phyloP scores from a whole-genome alignment of 805 yeast genomes.

The Cyberlindnera maritima region DNA sequence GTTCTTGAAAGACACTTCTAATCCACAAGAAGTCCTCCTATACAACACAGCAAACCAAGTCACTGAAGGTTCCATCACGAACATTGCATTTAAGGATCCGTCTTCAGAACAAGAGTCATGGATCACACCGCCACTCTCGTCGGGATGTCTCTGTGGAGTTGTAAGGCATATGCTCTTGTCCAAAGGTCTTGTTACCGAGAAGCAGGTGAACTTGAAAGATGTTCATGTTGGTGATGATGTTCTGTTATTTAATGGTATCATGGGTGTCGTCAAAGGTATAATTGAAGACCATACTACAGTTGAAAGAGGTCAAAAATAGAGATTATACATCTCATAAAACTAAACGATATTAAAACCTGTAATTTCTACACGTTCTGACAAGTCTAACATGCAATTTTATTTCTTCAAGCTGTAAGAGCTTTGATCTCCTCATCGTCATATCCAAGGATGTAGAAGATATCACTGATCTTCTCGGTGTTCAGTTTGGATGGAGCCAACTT shows the following conservation, averaged over 20 bases:
- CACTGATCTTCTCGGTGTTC: slow-evolving; percentile 70
- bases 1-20: slow-evolving; percentile 25
- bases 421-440: slow-evolving; percentile 54
- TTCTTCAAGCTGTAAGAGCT: slow-evolving; percentile 6
- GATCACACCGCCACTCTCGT: slow-evolving; percentile 75
- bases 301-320: background rate
- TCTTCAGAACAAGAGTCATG: slow-evolving; percentile 43
- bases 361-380: no score
- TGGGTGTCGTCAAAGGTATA: slow-evolving; percentile 70
- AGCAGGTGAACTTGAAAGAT: slow-evolving; percentile 42
- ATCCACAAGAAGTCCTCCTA: slow-evolving; percentile 66
- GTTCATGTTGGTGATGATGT: slow-evolving; percentile 65
- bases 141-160: slow-evolving; percentile 87
- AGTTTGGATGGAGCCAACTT: slow-evolving; percentile 75
- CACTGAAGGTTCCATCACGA: slow-evolving; percentile 82
- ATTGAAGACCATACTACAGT: slow-evolving; percentile 26
- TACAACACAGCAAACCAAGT: slow-evolving; percentile 57
- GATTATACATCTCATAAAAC: background rate
- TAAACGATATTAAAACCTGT: no score
- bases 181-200: slow-evolving; percentile 53
- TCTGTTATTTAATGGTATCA: slow-evolving; percentile 75
- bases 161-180: slow-evolving; percentile 62
- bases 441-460: slow-evolving; percentile 80
- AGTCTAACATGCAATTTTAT: no score
- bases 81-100: slow-evolving; percentile 55